phyloP scores from a whole-genome alignment of 2,329 filamentous ascomycete species.

The Juglanconis sp. region DNA sequence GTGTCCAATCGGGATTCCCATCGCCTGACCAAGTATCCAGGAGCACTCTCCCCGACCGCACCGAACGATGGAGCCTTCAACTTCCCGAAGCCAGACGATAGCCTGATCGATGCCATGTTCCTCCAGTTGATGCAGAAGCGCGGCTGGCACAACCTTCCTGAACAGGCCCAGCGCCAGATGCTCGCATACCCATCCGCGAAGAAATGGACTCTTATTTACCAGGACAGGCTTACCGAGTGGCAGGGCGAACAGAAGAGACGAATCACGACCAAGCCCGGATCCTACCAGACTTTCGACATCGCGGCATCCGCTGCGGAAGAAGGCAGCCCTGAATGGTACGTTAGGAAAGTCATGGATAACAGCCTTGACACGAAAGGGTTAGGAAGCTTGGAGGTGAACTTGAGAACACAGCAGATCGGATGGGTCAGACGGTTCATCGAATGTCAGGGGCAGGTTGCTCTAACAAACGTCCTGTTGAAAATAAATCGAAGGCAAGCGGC shows the following conservation, averaged over 20 bases:
- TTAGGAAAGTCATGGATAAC: slow-evolving; percentile 94
- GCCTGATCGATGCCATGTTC: slow-evolving; percentile 86
- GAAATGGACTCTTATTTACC: slow-evolving; percentile 96
- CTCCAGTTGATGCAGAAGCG: slow-evolving; percentile 93
- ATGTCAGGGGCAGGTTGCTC: slow-evolving; percentile 91
- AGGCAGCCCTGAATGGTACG: slow-evolving; percentile 96
- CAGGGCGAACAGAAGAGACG: slow-evolving; percentile 91
- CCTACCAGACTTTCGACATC: slow-evolving; percentile 67
- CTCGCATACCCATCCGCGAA: slow-evolving; percentile 89
- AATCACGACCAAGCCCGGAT: slow-evolving; percentile 68
- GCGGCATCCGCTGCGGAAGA: slow-evolving; percentile 80
- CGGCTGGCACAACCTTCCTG: slow-evolving; percentile 94
- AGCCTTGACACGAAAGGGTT: slow-evolving; percentile 87
- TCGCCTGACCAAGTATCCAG: slow-evolving; percentile 53
- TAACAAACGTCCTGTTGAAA: slow-evolving; percentile 90
- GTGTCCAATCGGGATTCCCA: slow-evolving; percentile 53
- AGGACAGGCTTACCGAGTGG: slow-evolving; percentile 89
- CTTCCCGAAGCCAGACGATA: slow-evolving; percentile 71
- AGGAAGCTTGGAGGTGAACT: slow-evolving; percentile 87
- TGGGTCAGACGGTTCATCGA: slow-evolving; percentile 98
- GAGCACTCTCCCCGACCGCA: slow-evolving; percentile 27
- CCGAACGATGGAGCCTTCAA: slow-evolving; percentile 49
- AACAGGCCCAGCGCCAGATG: slow-evolving; percentile 94
- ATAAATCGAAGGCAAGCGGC: slow-evolving; percentile 83
- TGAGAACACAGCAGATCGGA: slow-evolving; percentile 93